phyloP scores from a whole-genome alignment of 2,329 filamentous ascomycete species.

The Fusarium foetens region DNA sequence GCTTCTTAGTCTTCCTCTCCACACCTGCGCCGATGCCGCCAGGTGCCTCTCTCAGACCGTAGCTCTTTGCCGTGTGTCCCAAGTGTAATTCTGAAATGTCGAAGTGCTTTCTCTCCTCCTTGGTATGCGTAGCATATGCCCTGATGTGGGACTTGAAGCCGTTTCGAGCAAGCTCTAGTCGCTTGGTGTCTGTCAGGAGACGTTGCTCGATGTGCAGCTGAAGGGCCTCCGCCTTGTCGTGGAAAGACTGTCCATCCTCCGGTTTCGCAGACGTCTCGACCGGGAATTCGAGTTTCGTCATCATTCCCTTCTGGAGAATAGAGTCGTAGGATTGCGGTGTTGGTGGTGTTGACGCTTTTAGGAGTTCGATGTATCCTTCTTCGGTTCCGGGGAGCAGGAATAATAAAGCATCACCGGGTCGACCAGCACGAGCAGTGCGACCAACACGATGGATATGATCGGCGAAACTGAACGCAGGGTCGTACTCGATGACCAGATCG shows the following conservation, averaged over 20 bases:
- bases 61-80: slow-evolving; percentile 93
- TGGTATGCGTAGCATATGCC: slow-evolving; percentile 93
- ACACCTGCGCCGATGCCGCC: slow-evolving; percentile 77
- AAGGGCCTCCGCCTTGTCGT: slow-evolving; percentile 65
- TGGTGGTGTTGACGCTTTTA: slow-evolving; percentile 64
- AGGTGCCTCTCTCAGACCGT: slow-evolving; percentile 87
- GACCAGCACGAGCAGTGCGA: slow-evolving; percentile 91
- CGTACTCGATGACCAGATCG: slow-evolving; percentile 94
- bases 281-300: slow-evolving; percentile 69
- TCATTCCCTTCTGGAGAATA: slow-evolving; percentile 73
- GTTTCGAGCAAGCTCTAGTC: slow-evolving; percentile 82
- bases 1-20: slow-evolving; percentile 58
- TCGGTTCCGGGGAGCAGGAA: slow-evolving; percentile 93
- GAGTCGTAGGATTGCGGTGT: slow-evolving; percentile 63
- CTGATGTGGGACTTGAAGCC: slow-evolving; percentile 93
- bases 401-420: slow-evolving; percentile 84
- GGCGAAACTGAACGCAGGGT: slow-evolving; percentile 90
- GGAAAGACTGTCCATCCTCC: slow-evolving; percentile 55
- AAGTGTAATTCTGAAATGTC: slow-evolving; percentile 92
- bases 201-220: slow-evolving; percentile 71
- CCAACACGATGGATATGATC: slow-evolving; percentile 96
- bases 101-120: slow-evolving; percentile 85
- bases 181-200: slow-evolving; percentile 68
- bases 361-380: slow-evolving; percentile 85
- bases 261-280: slow-evolving; percentile 71